These are phyloP conservation scores for Cytospora leucostoma DNA, from an alignment of 2,329 filamentous ascomycete species.

Conservation along the genomic window DNA sequence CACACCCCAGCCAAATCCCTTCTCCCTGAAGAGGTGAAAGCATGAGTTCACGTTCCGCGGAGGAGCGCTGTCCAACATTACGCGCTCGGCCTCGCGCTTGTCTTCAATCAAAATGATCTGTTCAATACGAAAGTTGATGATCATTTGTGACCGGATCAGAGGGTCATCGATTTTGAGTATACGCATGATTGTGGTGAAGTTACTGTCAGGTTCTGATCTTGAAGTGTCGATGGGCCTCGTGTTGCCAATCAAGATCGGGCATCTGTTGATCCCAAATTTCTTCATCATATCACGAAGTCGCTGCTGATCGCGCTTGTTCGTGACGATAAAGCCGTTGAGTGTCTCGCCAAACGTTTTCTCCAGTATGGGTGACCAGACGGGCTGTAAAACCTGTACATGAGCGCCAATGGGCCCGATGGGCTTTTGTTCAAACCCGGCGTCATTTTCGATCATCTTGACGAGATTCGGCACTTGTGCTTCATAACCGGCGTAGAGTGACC, in stretches of 20 bases:
- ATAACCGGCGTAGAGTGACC: constrained; percentile 65
- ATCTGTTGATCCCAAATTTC: constrained; percentile 48
- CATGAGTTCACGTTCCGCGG: constrained; percentile 70
- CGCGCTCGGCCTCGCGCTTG: constrained; percentile 63
- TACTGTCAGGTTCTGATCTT: constrained; percentile 70
- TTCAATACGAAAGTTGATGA: constrained; percentile 82
- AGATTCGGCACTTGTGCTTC: constrained; percentile 63
- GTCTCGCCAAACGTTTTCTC: constrained; percentile 73
- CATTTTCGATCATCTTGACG: constrained; percentile 67
- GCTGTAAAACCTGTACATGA: constrained; percentile 73
- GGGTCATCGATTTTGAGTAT: constrained; percentile 81
- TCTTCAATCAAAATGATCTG: constrained; percentile 77
- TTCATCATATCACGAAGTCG: constrained; percentile 68
- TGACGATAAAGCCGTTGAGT: constrained; percentile 80
- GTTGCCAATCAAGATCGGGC: constrained; percentile 66
- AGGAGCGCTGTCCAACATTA: constrained; percentile 68
- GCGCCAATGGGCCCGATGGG: constrained; percentile 85
- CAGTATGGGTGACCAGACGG: constrained; percentile 80
- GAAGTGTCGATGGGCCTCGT: constrained; percentile 57
- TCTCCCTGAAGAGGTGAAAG: constrained; percentile 64
- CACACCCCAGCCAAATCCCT: constrained; percentile 59
- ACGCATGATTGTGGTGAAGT: constrained; percentile 76
- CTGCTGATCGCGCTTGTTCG: constrained; percentile 73
- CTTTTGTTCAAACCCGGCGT: constrained; percentile 66
- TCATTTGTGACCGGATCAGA: constrained; percentile 74